Evolutionary conservation across 2,329 filamentous ascomycete genomes (phyloP), one percentile per base, ranked within the genome.

Genomic region (Immersiporthe knoxdaviesiana): DNA sequence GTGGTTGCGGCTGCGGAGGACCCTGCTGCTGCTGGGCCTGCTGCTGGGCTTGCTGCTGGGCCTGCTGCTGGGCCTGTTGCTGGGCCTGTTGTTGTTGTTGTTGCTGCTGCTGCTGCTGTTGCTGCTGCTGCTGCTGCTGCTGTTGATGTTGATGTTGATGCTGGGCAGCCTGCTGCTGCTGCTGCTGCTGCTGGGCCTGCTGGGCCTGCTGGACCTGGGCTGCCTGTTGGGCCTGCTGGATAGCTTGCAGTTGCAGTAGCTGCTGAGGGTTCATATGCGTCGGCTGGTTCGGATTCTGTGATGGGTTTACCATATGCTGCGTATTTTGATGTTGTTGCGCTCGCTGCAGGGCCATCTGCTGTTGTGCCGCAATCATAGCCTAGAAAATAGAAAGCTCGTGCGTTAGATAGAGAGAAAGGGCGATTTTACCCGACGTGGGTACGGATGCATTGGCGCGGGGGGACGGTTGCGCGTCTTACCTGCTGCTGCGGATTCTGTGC

Each of bases 231-330:
- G 79, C 78, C 14, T 82, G 81, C 67, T 74, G 73, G 66, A 73
- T 67, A 37, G 78, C 76, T 66, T 84, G 83, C 70, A 84, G 77
- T 64, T 80, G 81, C 70, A 67, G 64, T 16, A 86, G 77, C 66
- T 80, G 81, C 70, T 84, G 84, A 4, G 82, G 78, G 47, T 79
- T 84, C 79, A 87, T 84, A 66, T 79, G 59, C 82, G 81, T 81
- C 35, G 78, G 81, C 71, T 87, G 85, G 27, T 82, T 82, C 32
- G 79, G 82, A 69, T 81, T 81, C 32, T 80, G 81, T 6, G 75
- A 81, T 69, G 78, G 80, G 71, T 80, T 80, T 76, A 78, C 80
- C 76, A 81, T 80, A 72, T 77, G 82, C 69, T 78, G 80, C 39
- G 79, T 80, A 4, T 74, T 79, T 66, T 75, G 78, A 71, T 79